These are phyloP conservation scores for Tetrastigma voinierianum DNA, from an alignment of 164 flowering plant species.

Conservation along the genomic window DNA sequence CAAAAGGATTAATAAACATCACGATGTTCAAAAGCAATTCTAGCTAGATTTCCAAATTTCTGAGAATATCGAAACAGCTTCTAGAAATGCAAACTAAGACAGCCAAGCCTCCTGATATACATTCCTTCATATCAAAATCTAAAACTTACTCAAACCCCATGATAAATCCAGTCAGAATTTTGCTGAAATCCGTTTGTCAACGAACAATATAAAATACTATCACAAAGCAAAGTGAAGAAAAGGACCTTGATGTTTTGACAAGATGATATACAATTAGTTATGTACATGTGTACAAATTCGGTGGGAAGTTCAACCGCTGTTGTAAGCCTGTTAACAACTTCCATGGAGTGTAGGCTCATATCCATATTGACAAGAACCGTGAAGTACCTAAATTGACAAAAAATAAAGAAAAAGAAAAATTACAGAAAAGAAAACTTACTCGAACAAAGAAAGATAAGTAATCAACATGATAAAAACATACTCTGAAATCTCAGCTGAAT, in stretches of 20 bases:
- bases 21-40: too few relatives aligned
- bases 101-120: too few relatives aligned
- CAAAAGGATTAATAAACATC: too few relatives aligned
- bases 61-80: too few relatives aligned
- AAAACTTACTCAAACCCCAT: too few relatives aligned
- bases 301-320: conserved; percentile 87
- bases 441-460: background rate
- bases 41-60: too few relatives aligned
- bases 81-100: too few relatives aligned
- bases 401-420: background rate
- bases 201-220: conserved; percentile 2
- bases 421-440: background rate
- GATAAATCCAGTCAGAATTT: too few relatives aligned
- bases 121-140: too few relatives aligned
- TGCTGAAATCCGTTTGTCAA: too few relatives aligned
- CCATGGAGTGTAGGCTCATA: conserved; percentile 99
- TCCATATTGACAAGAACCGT: conserved; percentile 93
- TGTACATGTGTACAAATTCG: conserved; percentile 85
- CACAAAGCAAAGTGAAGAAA: conserved; percentile 3
- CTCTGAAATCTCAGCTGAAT: conserved; percentile 92
- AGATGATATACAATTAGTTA: conserved; percentile 87
- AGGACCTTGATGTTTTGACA: conserved; percentile 86
- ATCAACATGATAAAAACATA: conserved; percentile 26
- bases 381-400: conserved; percentile 59
- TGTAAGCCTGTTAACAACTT: conserved; percentile 96